Conservation (phyloP, 441 rosid species). For the Euphorbia corollata region DNA sequence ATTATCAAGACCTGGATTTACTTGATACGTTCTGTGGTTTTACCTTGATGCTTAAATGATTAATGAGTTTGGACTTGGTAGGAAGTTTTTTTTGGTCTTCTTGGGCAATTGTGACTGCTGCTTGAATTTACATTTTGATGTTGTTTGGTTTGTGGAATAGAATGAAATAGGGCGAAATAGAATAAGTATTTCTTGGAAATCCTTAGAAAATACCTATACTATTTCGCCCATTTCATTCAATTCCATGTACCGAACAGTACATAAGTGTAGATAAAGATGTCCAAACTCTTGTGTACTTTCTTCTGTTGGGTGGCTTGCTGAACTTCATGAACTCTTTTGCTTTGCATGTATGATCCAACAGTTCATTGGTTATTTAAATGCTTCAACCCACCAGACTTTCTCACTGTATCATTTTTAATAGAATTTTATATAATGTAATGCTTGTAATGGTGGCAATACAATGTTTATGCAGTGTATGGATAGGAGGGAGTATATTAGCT, state of each 20-base stretch:
- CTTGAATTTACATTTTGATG: background rate
- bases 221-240: too few species aligned
- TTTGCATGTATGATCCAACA: background rate
- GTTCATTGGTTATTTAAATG: background rate
- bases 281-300: background rate
- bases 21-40: background rate
- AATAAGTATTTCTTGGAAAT: too few species aligned
- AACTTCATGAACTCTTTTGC: background rate
- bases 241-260: too few species aligned
- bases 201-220: too few species aligned
- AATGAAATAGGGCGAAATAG: too few species aligned
- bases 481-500: conserved; percentile 93
- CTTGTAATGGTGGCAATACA: conserved; percentile 4
- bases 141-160: too few species aligned
- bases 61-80: background rate
- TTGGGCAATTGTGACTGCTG: background rate
- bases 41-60: background rate
- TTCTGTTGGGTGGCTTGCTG: background rate
- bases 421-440: background rate
- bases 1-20: background rate
- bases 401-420: background rate
- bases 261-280: background rate
- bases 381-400: background rate
- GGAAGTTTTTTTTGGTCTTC: background rate
- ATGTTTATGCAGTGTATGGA: conserved; percentile 72